phyloP scores from a whole-genome alignment of 148 eudicot genomes.

The Vaccinium darrowii region DNA sequence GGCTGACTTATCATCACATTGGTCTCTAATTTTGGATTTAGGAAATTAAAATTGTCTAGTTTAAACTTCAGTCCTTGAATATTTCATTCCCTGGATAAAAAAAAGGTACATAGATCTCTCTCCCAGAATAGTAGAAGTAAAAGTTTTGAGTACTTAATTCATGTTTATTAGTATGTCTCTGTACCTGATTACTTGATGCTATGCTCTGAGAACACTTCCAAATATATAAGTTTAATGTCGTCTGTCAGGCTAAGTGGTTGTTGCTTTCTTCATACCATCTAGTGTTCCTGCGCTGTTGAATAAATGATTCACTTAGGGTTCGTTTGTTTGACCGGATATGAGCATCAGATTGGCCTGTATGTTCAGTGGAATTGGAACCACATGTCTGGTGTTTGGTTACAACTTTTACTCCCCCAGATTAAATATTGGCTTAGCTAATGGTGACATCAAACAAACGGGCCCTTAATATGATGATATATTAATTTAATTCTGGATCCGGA shows the following conservation, averaged over 20 bases:
- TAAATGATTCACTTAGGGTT: background rate
- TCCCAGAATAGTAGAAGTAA: background rate
- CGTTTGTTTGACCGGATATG: background rate
- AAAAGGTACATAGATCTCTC: too few species aligned
- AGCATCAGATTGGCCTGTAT: background rate
- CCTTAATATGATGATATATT: background rate
- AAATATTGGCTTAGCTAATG: background rate
- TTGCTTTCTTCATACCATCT: background rate
- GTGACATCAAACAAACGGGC: background rate
- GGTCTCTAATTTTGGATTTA: background rate
- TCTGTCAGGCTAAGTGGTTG: background rate
- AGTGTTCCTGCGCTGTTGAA: background rate
- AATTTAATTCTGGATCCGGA: background rate
- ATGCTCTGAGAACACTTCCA: background rate
- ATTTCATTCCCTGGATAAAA: too few species aligned
- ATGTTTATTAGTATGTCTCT: background rate
- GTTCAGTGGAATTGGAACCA: background rate
- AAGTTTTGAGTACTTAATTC: background rate
- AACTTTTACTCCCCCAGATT: background rate
- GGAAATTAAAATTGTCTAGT: background rate
- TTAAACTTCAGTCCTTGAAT: background rate
- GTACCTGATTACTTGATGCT: background rate
- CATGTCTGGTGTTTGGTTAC: background rate
- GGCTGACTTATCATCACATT: background rate
- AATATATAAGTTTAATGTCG: background rate